Base-by-base conservation (phyloP, 2,329 filamentous ascomycete species). In the Fusarium sp. region DNA sequence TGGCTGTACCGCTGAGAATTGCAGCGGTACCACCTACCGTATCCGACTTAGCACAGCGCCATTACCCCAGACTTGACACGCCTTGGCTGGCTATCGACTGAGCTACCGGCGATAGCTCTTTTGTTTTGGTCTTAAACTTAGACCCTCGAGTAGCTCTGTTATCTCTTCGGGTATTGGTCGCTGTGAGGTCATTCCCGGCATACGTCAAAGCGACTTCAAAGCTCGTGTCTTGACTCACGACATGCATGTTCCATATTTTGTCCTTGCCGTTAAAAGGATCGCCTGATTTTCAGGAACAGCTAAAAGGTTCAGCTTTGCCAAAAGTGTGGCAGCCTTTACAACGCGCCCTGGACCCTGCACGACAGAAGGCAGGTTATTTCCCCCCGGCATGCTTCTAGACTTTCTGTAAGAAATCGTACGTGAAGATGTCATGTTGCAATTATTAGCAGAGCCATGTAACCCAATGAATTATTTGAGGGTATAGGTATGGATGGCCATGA, bases 11-110 rank as follows among this genome's bases (percentile, higher is more conserved):
- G 63, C 55, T 61, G 54, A 51, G 7, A 25, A 34, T 16, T 24
- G 41, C 41, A 16, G 24, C 15, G 56, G 20, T 22, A 51, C 10
- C 62, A 65, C 62, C 62, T 65, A 46, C 62, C 51, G 4, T 30
- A 51, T 65, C 24, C 24, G 46, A 16, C 25, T 32, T 65, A 51
- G 60, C 25, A 45, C 16, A 11, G 16, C 18, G 48, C 32, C 15
- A 18, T 41, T 58, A 29, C 41, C 52, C 62, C 27, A 38, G 47
- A 45, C 32, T 24, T 44, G 41, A 25, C 34, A 44, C 20, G 22
- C 18, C 34, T 38, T 38, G 34, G 34, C 34, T 38, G 16, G 20
- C n/a, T 44, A 44, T 44, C 18, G 16, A 9, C 22, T 34, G 22
- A 20, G 48, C 48, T 51, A 38, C n/a, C 30, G 3, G 30, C n/a